Conservation (phyloP, 108 stramenopile genomes). For the Nitzschia putrida region DNA sequence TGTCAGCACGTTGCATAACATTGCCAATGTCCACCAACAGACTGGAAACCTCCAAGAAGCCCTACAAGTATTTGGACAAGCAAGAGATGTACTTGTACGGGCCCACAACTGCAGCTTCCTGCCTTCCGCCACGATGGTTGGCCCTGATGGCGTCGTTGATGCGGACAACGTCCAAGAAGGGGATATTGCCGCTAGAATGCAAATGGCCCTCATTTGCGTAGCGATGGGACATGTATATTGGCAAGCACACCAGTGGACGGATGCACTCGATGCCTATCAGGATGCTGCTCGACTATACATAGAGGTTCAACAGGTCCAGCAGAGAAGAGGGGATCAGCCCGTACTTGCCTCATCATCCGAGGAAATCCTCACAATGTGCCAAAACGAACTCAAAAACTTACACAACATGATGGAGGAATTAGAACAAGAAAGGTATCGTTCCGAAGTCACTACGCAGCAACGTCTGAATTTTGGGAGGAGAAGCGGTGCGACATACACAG, state of each 20-base stretch:
- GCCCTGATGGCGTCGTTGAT: neutral
- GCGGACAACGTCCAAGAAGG: neutral
- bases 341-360: neutral
- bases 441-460: too few species aligned
- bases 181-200: neutral
- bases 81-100: slow-evolving; percentile 11
- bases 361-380: neutral
- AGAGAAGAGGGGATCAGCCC: neutral
- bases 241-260: slow-evolving; percentile 14
- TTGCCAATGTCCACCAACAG: slow-evolving; percentile 48
- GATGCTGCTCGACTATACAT: slow-evolving; percentile 20
- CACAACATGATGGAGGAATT: neutral
- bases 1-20: slow-evolving; percentile 50
- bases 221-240: slow-evolving; percentile 32
- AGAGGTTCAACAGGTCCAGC: neutral
- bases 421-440: neutral
- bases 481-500: too few species aligned
- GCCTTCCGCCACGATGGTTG: neutral
- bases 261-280: slow-evolving; percentile 33
- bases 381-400: neutral
- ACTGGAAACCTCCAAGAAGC: slow-evolving; percentile 22
- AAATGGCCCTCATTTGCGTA: slow-evolving; percentile 30
- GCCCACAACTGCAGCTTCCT: neutral
- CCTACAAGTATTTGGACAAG: slow-evolving; percentile 29
- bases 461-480: too few species aligned